phyloP scores from a whole-genome alignment of 495 filamentous ascomycete genomes.

The Penicillium turbatum region DNA sequence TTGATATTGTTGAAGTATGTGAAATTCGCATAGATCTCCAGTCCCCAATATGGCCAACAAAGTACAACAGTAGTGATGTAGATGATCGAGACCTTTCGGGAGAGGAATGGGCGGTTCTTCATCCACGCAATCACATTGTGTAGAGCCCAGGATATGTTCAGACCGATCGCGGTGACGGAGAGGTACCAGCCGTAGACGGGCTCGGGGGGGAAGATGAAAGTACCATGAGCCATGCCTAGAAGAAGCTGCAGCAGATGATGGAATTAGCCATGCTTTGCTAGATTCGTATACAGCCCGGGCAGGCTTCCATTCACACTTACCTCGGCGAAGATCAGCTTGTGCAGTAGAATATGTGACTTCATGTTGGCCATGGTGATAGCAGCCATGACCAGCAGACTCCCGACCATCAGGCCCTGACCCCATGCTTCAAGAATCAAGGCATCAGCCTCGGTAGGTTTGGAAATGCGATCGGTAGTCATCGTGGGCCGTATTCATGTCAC shows the following conservation, averaged over 20 bases:
- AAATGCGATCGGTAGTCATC: slow-evolving; percentile 20
- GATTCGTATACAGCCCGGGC: neutral
- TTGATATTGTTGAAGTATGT: slow-evolving; percentile 50
- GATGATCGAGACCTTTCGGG: slow-evolving; percentile 27
- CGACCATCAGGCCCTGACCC: slow-evolving; percentile 47
- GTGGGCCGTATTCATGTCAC: slow-evolving; percentile 3
- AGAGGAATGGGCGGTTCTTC: slow-evolving; percentile 45
- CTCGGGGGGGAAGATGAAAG: slow-evolving; percentile 42
- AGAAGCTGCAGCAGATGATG: slow-evolving; percentile 21
- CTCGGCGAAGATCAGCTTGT: slow-evolving; percentile 46
- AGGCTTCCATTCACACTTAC: slow-evolving; percentile 13
- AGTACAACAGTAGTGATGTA: slow-evolving; percentile 42
- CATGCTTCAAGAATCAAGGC: slow-evolving; percentile 45
- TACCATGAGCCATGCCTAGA: slow-evolving; percentile 39
- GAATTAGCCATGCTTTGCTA: neutral
- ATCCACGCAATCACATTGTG: slow-evolving; percentile 51
- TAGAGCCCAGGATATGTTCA: slow-evolving; percentile 44
- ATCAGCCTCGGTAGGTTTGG: slow-evolving; percentile 32
- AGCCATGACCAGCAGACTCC: slow-evolving; percentile 45
- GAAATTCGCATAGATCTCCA: slow-evolving; percentile 50
- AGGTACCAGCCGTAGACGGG: slow-evolving; percentile 47
- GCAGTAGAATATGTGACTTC: slow-evolving; percentile 37
- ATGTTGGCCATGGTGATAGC: slow-evolving; percentile 42
- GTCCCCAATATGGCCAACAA: slow-evolving; percentile 42
- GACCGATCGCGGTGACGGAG: slow-evolving; percentile 40